Conservation (phyloP, 768 basidiomycete genomes). For the Suillus fuscotomentosus region DNA sequence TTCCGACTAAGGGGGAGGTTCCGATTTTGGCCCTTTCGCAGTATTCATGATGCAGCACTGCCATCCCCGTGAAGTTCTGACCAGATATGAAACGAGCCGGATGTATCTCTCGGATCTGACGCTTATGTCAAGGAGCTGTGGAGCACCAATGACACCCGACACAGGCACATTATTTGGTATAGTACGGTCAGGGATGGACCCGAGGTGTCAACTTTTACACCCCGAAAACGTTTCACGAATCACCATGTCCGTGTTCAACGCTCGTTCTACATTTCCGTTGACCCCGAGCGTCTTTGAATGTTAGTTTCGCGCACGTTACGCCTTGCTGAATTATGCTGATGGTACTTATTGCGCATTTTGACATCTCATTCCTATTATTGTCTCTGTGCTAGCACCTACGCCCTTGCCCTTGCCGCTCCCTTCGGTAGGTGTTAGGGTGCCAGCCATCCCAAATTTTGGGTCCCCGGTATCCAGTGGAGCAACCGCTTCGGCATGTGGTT, state of each 20-base stretch:
- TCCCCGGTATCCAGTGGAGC: not conserved
- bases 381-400: conserved; percentile 9
- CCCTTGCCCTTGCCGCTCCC: not conserved
- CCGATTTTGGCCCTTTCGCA: conserved; percentile 6
- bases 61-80: not conserved
- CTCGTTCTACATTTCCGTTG: not conserved
- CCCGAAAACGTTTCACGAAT: conserved; percentile 21
- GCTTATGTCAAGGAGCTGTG: not conserved
- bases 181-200: conserved; percentile 28
- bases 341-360: conserved; percentile 28
- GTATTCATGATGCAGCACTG: conserved; percentile 19
- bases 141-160: not conserved
- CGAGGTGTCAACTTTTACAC: conserved; percentile 31
- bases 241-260: conserved; percentile 28
- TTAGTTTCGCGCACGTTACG: conserved; percentile 28
- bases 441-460: conserved; percentile 6
- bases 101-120: not conserved
- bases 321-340: conserved; percentile 32
- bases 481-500: conserved; percentile 12
- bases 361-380: conserved; percentile 25
- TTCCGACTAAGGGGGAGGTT: not conserved
- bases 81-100: not conserved
- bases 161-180: conserved; percentile 37
- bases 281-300: not conserved
- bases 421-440: not conserved